phyloP scores from a whole-genome alignment of 2,329 filamentous ascomycete genomes.

The Colletotrichum cuscutae region DNA sequence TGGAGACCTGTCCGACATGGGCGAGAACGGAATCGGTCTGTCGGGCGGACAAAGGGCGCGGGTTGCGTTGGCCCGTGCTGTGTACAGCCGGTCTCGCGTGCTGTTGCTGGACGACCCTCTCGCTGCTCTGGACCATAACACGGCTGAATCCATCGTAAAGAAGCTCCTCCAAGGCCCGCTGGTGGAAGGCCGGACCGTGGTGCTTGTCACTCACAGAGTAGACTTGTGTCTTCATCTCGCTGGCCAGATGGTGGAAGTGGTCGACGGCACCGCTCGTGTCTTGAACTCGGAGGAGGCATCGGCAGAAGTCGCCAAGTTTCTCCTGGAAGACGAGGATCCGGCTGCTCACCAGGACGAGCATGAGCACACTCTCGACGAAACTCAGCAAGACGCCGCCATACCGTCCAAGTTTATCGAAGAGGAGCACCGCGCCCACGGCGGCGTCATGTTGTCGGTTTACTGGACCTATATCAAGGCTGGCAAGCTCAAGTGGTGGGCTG shows the following conservation, averaged over 20 bases:
- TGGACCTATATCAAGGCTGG: conserved; percentile 89
- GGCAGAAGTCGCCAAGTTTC: conserved; percentile 44
- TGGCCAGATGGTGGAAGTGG: conserved; percentile 77
- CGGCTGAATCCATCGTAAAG: conserved; percentile 70
- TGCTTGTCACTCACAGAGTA: conserved; percentile 85
- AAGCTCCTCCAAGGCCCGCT: conserved; percentile 69
- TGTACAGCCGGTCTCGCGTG: conserved; percentile 68
- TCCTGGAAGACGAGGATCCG: conserved; percentile 36
- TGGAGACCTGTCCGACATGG: conserved; percentile 68
- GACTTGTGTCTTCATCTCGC: conserved; percentile 80
- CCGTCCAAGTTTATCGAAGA: conserved; percentile 84
- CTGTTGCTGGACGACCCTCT: conserved; percentile 72
- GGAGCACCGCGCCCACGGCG: conserved; percentile 78
- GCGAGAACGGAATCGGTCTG: conserved; percentile 71
- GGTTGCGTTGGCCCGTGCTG: conserved; percentile 70
- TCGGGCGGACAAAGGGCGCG: conserved; percentile 73
- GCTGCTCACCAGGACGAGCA: conserved; percentile 46
- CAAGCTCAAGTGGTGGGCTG: conserved; percentile 76
- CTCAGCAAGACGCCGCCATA: conserved; percentile 60
- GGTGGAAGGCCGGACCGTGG: conserved; percentile 71
- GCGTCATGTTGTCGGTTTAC: conserved; percentile 80
- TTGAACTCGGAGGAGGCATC: conserved; percentile 55
- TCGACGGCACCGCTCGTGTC: conserved; percentile 66
- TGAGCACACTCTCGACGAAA: conserved; percentile 43
- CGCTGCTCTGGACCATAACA: conserved; percentile 71